These are phyloP conservation scores for Colletotrichum siamense DNA, from an alignment of 2,329 filamentous ascomycete genomes.

Conservation along the genomic window DNA sequence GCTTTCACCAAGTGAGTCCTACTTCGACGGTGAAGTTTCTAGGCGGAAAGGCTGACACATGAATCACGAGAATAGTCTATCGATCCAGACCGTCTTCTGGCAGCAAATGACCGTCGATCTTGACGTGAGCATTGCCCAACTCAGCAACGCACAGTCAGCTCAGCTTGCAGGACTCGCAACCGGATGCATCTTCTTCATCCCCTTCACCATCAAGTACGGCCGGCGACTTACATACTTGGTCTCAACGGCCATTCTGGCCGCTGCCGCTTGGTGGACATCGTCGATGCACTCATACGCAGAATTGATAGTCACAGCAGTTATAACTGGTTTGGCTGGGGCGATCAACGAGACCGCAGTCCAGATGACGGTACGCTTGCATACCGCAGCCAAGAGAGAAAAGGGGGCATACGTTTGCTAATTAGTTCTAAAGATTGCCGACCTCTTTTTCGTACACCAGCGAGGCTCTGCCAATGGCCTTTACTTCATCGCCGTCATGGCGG, in stretches of 20 bases:
- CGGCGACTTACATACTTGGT: constrained; percentile 35
- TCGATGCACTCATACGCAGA: constrained; percentile 13
- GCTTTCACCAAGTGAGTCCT: constrained; percentile 30
- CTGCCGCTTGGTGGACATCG: constrained; percentile 17
- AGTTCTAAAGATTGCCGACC: constrained; percentile 28
- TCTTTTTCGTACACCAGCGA: constrained; percentile 35
- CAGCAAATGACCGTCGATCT: constrained; percentile 37
- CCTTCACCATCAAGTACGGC: constrained; percentile 38
- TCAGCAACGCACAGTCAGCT: constrained; percentile 31
- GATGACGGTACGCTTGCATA: constrained; percentile 30
- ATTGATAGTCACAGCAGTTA: constrained; percentile 21
- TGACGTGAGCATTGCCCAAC: constrained; percentile 26
- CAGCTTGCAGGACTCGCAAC: constrained; percentile 36
- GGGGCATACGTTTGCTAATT: not conserved
- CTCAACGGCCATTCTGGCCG: constrained; percentile 19
- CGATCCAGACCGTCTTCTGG: constrained; percentile 34
- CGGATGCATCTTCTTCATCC: constrained; percentile 39
- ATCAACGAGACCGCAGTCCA: constrained; percentile 43
- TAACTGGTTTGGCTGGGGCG: constrained; percentile 39
- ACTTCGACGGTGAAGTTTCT: too few relatives aligned
- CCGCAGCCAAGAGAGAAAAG: not conserved
- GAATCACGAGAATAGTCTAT: not conserved
- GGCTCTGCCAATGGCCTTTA: constrained; percentile 36
- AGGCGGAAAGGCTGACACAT: not conserved
- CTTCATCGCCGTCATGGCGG: constrained; percentile 33